Evolutionary conservation across 306 rosid species (phyloP), one percentile per base, ranked within the genome.

Genomic region (peach (Prunus persica)): DNA sequence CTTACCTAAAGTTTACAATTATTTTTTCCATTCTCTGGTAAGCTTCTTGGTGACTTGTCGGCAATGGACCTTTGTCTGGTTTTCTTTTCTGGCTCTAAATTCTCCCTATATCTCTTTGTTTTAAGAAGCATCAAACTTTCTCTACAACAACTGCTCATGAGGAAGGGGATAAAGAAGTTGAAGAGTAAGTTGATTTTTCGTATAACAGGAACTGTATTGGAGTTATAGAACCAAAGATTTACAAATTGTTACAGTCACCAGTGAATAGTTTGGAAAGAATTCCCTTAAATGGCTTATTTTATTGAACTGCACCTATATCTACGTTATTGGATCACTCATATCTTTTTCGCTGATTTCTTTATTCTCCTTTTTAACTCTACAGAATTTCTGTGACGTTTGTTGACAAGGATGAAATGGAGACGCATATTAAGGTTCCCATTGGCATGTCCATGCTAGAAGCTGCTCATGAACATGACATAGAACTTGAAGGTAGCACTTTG

Each of bases 371-470:
- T 69, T 27, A 12, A 69, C 16, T 25, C 43, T 83, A 80, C 93
- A 93, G 98, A 88, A 93, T 93, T 86, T 84, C 91, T 69, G 98
- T 91, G 54, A 90, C 90, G 73, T 93, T 93, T 85, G 81, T 91
- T 18, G 94, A 90, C 52, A 93, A 88, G 82, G 96, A 91, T 79
- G 91, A 93, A n/a, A 91, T 88, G 77, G 96, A 87, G 55, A 60
- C 86, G 50, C 85, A 76, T 62, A 82, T 93, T 81, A 81, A 80
- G 79, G 96, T 93, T 77, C 97, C 94, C 2, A 54, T 90, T 77
- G 98, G 97, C 72, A 93, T 84, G 98, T 87, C 97, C 45, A 91
- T 90, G 88, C 71, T 93, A 76, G 97, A 93, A 88, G 97, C 98
- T 73, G 98, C 98, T 85, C 98, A 90, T 78, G 82, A 84, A 86